phyloP scores from a whole-genome alignment of 2,329 filamentous ascomycete species.

The Diaporthe ilicicola region DNA sequence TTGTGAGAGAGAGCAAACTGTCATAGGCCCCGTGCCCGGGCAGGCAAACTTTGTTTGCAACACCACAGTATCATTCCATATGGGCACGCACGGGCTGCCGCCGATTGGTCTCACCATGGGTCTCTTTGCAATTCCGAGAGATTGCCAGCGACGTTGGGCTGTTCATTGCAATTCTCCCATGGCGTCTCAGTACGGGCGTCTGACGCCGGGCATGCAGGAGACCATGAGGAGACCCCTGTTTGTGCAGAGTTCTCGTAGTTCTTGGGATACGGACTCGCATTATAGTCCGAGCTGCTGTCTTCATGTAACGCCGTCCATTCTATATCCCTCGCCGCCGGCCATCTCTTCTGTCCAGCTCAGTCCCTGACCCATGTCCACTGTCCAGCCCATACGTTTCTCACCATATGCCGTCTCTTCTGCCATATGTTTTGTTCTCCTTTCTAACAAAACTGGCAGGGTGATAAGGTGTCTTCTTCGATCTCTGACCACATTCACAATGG shows the following conservation, averaged over 20 bases:
- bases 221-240: background rate
- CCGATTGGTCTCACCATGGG: conserved; percentile 10
- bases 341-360: background rate
- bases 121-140: background rate
- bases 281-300: conserved; percentile 5
- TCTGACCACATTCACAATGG: conserved; percentile 57
- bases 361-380: background rate
- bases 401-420: background rate
- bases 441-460: conserved; percentile 37
- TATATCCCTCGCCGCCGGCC: background rate
- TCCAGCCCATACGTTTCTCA: background rate
- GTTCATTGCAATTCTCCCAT: background rate
- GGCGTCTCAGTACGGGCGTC: background rate
- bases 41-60: conserved; percentile 9
- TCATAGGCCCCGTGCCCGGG: background rate
- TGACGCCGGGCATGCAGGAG: background rate
- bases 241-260: conserved; percentile 17
- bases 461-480: conserved; percentile 35
- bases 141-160: background rate
- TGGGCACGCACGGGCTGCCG: background rate
- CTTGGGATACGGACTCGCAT: background rate
- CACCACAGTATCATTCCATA: background rate
- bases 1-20: conserved; percentile 7
- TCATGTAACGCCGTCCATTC: background rate
- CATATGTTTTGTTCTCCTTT: background rate